These are phyloP conservation scores for Tuber calosporum DNA, from an alignment of 495 filamentous ascomycete genomes.

Conservation along the genomic window DNA sequence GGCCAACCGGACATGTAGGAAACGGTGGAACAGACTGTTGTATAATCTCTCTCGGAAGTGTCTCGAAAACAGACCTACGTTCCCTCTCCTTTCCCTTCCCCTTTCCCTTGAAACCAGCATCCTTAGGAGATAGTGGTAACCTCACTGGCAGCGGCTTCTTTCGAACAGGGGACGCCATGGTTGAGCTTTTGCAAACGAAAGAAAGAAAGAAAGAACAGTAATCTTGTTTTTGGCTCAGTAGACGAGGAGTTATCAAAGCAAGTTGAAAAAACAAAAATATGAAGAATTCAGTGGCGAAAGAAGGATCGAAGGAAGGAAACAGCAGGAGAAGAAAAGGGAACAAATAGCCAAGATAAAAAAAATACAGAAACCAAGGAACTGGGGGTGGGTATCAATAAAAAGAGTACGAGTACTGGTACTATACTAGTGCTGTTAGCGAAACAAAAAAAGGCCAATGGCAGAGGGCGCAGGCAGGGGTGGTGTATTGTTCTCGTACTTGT, in stretches of 20 bases:
- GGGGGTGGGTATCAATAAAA: not conserved
- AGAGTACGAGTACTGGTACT: not conserved
- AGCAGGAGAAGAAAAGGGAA: not conserved
- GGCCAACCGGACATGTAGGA: not conserved
- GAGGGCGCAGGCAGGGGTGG: not conserved
- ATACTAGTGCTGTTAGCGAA: not conserved
- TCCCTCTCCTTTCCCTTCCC: slow-evolving; percentile 38
- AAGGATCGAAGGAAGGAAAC: not conserved
- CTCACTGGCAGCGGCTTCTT: slow-evolving; percentile 25
- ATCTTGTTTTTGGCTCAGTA: not conserved
- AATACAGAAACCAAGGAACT: not conserved
- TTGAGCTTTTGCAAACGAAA: slow-evolving; percentile 6
- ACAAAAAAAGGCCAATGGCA: not conserved
- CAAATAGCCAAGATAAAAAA: not conserved
- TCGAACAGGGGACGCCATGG: slow-evolving; percentile 31
- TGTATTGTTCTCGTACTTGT: not conserved
- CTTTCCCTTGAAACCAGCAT: slow-evolving; percentile 20
- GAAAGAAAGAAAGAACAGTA: not conserved
- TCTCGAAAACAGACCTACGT: slow-evolving; percentile 38
- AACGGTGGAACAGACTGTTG: slow-evolving; percentile 42
- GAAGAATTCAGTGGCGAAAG: not conserved
- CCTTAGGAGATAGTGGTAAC: not conserved
- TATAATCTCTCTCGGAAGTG: slow-evolving; percentile 46
- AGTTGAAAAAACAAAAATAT: not conserved
- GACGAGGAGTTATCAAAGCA: not conserved